A percentile compares a stretch with the other conserved stretches of the same genome.
These are phyloP conservation scores for Spizellomyces punctatus DNA, from an alignment of 192 early-diverging fungal species.

Conservation along the genomic window DNA sequence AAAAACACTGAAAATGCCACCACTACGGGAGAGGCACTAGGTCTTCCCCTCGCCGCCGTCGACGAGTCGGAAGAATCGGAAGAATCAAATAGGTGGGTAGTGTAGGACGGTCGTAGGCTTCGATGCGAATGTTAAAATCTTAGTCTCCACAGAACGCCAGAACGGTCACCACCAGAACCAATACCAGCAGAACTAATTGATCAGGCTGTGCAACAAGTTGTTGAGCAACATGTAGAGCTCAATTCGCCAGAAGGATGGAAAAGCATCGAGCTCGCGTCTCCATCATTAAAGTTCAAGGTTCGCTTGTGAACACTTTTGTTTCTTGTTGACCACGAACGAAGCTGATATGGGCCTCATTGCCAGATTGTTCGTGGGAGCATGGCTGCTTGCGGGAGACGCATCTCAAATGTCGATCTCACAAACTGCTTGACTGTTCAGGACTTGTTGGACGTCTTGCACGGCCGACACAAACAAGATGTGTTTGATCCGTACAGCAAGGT, in stretches of 20 bases:
- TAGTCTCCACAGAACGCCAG: background rate
- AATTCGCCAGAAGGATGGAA: slow-evolving; percentile 4
- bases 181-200: slow-evolving; percentile 14
- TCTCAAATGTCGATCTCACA: slow-evolving; percentile 21
- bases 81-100: slow-evolving; percentile 21
- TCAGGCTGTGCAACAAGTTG: slow-evolving; percentile 7
- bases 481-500: slow-evolving; percentile 18
- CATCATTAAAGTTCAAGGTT: slow-evolving; percentile 32
- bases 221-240: slow-evolving; percentile 6
- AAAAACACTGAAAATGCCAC: slow-evolving; percentile 7
- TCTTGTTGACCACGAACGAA: background rate
- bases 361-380: slow-evolving; percentile 19
- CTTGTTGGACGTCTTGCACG: slow-evolving; percentile 10
- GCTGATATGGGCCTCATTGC: background rate
- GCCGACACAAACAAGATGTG: background rate
- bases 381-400: slow-evolving; percentile 4
- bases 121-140: background rate
- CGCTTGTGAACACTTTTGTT: background rate
- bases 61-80: slow-evolving; percentile 20
- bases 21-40: slow-evolving; percentile 2
- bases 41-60: background rate
- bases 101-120: background rate
- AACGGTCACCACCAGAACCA: background rate
- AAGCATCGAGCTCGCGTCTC: slow-evolving; percentile 8
- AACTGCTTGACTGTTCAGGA: slow-evolving; percentile 16